A percentile compares a stretch with the other conserved stretches of the same genome.
These are phyloP conservation scores for Elaeis oleifera DNA, from an alignment of 202 grass and related monocot genomes.

Conservation along the genomic window DNA sequence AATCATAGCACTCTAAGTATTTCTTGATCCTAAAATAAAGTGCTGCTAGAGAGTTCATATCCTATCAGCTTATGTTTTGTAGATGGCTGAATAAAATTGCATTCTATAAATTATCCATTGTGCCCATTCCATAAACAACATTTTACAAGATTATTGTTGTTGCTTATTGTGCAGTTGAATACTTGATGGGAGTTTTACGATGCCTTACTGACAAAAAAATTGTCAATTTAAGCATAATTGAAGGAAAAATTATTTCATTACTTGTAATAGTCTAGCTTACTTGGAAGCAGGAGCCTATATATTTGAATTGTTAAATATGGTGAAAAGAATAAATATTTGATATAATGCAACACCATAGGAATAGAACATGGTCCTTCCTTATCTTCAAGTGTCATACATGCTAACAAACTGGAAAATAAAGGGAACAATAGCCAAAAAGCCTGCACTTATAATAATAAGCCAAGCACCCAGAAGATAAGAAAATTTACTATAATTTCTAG, in stretches of 20 bases:
- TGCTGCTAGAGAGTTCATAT: no score
- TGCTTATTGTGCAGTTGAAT: no score
- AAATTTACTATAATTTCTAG: neutral
- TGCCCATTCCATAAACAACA: no score
- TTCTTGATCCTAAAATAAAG: no score
- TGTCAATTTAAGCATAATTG: conserved; percentile 1
- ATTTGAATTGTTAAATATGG: conserved; percentile 94
- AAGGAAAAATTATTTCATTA: conserved; percentile 26
- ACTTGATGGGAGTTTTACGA: no score
- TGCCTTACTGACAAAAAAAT: no score
- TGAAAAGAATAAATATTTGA: conserved; percentile 98
- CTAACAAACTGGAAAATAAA: conserved; percentile 91
- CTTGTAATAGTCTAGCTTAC: conserved; percentile 36
- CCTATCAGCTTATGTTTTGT: neutral
- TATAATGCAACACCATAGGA: conserved; percentile 42
- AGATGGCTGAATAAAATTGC: neutral
- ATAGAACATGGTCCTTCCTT: conserved; percentile 46
- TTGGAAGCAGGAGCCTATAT: conserved; percentile 97
- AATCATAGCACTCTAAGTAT: no score
- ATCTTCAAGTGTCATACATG: conserved; percentile 88
- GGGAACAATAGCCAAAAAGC: conserved; percentile 79
- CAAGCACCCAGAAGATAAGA: neutral
- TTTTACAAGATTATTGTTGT: no score
- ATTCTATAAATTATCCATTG: no score
- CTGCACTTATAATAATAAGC: conserved; percentile 26